A percentile compares a stretch with the other conserved stretches of the same genome.
Conservation (phyloP, 225 moss, liverwort and hornwort genomes). For the Sphagnum contortum region DNA sequence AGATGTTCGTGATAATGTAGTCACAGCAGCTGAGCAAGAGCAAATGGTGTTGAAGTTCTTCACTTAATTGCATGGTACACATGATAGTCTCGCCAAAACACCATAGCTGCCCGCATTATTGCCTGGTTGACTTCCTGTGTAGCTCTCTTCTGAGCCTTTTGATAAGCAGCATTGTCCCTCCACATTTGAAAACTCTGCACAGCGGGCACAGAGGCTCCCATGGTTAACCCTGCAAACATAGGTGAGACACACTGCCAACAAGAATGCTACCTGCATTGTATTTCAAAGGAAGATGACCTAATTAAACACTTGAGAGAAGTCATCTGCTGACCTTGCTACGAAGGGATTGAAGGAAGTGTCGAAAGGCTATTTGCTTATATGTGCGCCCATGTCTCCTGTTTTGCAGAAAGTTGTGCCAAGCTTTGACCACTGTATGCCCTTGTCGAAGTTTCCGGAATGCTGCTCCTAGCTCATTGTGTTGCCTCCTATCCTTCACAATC, state of each 20-base stretch:
- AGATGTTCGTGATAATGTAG: neutral
- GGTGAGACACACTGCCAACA: too few relatives aligned
- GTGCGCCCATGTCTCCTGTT: conserved; percentile 57
- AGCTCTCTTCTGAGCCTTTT: conserved; percentile 76
- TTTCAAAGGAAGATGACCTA: too few relatives aligned
- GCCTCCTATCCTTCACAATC: conserved; percentile 38
- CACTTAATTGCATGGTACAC: conserved; percentile 93
- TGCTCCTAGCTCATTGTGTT: conserved; percentile 42
- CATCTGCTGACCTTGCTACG: conserved; percentile 42
- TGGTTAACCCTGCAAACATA: too few relatives aligned
- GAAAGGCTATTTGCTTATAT: conserved; percentile 86
- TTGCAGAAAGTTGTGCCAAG: conserved; percentile 82
- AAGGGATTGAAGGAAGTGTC: conserved; percentile 81
- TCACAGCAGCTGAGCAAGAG: neutral
- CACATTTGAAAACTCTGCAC: conserved; percentile 69
- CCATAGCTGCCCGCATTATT: conserved; percentile 97
- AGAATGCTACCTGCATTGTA: too few relatives aligned
- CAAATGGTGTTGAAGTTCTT: conserved; percentile 15
- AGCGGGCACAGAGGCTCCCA: neutral
- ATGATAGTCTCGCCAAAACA: conserved; percentile 99
- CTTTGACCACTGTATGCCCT: conserved; percentile 52
- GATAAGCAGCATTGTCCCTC: conserved; percentile 84
- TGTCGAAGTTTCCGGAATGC: conserved; percentile 49
- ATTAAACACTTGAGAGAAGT: too few relatives aligned
- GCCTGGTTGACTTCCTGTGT: conserved; percentile 93